Evolutionary conservation across 2,329 filamentous ascomycete species (phyloP).

Genomic region (Drechslera avenae): DNA sequence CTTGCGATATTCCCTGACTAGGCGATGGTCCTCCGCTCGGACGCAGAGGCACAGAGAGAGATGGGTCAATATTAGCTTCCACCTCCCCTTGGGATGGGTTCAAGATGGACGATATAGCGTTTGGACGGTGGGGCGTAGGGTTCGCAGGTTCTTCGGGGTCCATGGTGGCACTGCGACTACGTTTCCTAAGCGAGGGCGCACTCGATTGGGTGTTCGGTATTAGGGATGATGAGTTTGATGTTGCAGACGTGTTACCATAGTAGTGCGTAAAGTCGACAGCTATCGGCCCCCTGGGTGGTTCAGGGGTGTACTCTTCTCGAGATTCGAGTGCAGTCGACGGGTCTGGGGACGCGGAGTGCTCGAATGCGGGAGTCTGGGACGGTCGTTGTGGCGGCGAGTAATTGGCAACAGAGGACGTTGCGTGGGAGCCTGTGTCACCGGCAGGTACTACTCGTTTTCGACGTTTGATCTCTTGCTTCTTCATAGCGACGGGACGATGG

Average conservation of each 20-base stretch:
- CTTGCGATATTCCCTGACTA: conserved; percentile 22
- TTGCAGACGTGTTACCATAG: conserved; percentile 23
- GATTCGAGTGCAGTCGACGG: conserved; percentile 37
- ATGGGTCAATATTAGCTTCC: conserved; percentile 42
- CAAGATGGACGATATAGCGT: conserved; percentile 43
- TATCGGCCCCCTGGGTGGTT: conserved; percentile 36
- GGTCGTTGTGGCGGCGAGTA: conserved; percentile 39
- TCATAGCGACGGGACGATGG: conserved; percentile 96
- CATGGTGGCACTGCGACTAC: conserved; percentile 43
- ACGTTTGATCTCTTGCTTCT: conserved; percentile 95
- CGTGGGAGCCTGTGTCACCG: conserved; percentile 51
- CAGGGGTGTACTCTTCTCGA: conserved; percentile 34
- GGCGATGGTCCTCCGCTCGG: conserved; percentile 29
- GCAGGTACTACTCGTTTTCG: conserved; percentile 93
- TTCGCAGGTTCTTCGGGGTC: conserved; percentile 35
- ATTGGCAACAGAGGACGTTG: conserved; percentile 33
- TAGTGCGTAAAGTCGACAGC: conserved; percentile 48
- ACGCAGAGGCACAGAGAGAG: conserved; percentile 30
- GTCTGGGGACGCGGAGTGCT: conserved; percentile 45
- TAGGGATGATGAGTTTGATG: conserved; percentile 21
- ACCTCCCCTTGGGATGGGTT: conserved; percentile 33
- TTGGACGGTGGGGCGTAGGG: conserved; percentile 39
- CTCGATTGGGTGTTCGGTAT: conserved; percentile 21
- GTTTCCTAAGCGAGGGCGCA: conserved; percentile 41
- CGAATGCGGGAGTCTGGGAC: conserved; percentile 37